Conservation (phyloP, 2,329 filamentous ascomycete genomes). For the Aureobasidium leucospermi region DNA sequence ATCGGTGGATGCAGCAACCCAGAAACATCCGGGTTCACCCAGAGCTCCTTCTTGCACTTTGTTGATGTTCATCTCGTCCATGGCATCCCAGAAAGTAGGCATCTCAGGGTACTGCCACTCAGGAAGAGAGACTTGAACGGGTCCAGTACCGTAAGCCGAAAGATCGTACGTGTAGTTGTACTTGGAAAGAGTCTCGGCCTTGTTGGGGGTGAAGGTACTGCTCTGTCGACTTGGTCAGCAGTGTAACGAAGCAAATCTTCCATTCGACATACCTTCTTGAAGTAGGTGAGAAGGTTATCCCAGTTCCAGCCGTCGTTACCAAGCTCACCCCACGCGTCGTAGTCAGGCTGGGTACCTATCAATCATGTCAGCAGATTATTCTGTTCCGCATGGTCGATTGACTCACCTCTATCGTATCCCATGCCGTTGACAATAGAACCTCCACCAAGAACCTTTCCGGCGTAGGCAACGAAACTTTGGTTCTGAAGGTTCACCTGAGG, state of each 20-base stretch:
- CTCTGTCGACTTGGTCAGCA: constrained; percentile 21
- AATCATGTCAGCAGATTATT: no score
- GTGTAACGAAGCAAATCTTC: neutral
- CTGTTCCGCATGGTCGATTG: no score
- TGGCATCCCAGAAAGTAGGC: constrained; percentile 19
- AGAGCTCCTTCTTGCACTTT: constrained; percentile 18
- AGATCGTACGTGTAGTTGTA: constrained; percentile 18
- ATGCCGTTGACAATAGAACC: constrained; percentile 11
- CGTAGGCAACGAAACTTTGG: neutral
- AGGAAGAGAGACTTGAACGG: constrained; percentile 18
- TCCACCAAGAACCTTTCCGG: constrained; percentile 2
- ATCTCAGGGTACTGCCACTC: constrained; percentile 20
- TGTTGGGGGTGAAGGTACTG: constrained; percentile 18
- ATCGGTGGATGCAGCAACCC: constrained; percentile 31
- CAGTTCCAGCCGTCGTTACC: constrained; percentile 9
- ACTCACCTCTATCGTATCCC: constrained; percentile 10
- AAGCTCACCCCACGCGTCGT: constrained; percentile 6
- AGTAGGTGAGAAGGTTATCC: constrained; percentile 16
- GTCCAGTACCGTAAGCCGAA: constrained; percentile 19
- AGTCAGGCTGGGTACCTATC: neutral
- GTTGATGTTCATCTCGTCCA: constrained; percentile 17
- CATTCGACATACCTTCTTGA: constrained; percentile 17
- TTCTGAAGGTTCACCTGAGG: constrained; percentile 1
- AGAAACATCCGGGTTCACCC: constrained; percentile 29
- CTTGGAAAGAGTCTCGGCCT: constrained; percentile 13